These are phyloP conservation scores for Trichoderma gamsii DNA, from an alignment of 495 filamentous ascomycete genomes.

Conservation along the genomic window DNA sequence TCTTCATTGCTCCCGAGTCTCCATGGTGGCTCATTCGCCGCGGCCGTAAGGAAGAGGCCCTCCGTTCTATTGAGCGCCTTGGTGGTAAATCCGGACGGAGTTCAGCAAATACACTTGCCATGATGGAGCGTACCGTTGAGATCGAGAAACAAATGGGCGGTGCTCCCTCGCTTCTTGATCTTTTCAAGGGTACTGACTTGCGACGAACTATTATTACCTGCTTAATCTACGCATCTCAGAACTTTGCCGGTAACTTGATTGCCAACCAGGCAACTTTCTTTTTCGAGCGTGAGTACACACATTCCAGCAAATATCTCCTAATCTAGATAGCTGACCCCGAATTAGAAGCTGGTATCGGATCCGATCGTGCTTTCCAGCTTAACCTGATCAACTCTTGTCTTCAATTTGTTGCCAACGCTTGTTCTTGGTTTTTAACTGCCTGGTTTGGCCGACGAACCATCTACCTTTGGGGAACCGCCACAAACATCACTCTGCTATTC, in stretches of 20 bases:
- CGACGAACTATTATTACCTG: neutral
- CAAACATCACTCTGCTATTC: neutral
- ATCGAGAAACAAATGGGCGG: no score
- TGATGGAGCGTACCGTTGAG: no score
- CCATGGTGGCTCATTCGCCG: no score
- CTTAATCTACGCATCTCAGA: neutral
- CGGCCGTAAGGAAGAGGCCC: no score
- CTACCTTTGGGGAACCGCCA: neutral
- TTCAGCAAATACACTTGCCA: no score
- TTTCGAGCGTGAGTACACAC: neutral
- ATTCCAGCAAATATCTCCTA: neutral
- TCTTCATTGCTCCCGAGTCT: no score
- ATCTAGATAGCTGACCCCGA: neutral
- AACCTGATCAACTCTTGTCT: neutral
- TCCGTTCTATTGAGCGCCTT: no score
- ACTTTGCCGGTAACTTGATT: neutral
- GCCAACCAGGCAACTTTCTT: neutral
- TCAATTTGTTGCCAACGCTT: neutral
- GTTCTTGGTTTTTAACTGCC: neutral
- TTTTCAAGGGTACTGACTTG: neutral
- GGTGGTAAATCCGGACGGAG: no score
- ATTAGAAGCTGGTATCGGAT: neutral
- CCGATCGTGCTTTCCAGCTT: neutral
- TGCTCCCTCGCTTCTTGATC: no score
- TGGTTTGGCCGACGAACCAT: neutral